Evolutionary conservation across 2,329 filamentous ascomycete genomes (phyloP).

Genomic region (Fusarium guadeloupense): DNA sequence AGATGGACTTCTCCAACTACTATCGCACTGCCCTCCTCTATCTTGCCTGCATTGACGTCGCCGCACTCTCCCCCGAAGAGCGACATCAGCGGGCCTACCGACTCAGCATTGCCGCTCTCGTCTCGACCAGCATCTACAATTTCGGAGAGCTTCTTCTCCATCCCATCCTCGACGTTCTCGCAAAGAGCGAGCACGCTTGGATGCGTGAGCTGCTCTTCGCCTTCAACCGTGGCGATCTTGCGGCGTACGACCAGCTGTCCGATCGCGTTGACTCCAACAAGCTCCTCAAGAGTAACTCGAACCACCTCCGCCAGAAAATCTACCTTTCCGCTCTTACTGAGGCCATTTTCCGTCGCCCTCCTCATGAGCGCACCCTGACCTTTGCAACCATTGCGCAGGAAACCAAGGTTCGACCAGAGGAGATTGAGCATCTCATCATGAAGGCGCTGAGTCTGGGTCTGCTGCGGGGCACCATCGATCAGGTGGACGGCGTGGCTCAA

Average conservation of each 20-base stretch:
- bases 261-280: constrained; percentile 82
- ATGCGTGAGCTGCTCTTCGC: constrained; percentile 95
- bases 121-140: constrained; percentile 97
- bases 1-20: constrained; percentile 93
- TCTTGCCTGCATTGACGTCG: constrained; percentile 91
- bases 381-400: constrained; percentile 89
- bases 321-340: constrained; percentile 96
- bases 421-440: constrained; percentile 99
- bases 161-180: constrained; percentile 88
- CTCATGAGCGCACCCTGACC: constrained; percentile 93
- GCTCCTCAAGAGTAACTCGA: constrained; percentile 80
- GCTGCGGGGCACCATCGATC: constrained; percentile 91
- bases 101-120: constrained; percentile 88
- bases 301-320: constrained; percentile 95
- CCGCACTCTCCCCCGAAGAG: constrained; percentile 76
- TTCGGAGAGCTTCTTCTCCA: constrained; percentile 98
- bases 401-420: constrained; percentile 88
- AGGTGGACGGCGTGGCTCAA: constrained; percentile 91
- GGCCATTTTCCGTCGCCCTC: constrained; percentile 93
- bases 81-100: constrained; percentile 88
- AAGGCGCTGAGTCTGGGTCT: constrained; percentile 96
- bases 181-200: constrained; percentile 78
- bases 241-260: constrained; percentile 83
- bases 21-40: constrained; percentile 98
- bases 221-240: constrained; percentile 94